Percentiles rank a stretch among this genome's conserved stretches.
Evolutionary conservation across 805 yeast genomes (phyloP).

Genomic region (Metschnikowia arizonensis): DNA sequence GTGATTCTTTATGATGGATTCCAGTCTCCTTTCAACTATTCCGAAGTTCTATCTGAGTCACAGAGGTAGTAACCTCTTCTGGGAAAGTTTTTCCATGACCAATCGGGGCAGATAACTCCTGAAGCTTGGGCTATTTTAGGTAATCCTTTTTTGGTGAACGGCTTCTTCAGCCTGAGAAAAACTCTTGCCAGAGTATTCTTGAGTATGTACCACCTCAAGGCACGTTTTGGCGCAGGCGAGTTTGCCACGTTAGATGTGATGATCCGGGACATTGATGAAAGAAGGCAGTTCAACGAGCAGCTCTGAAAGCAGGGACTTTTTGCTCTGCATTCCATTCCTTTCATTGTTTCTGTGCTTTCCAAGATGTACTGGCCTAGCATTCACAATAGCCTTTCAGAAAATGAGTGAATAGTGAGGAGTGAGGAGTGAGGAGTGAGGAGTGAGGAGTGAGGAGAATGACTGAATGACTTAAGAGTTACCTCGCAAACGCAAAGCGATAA

Average conservation of each 20-base stretch:
- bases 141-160: conserved; percentile 59
- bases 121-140: too few relatives aligned
- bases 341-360: conserved; percentile 51
- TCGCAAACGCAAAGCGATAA: too few relatives aligned
- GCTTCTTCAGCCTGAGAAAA: conserved; percentile 44
- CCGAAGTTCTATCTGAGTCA: too few relatives aligned
- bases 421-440: too few relatives aligned
- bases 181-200: conserved; percentile 37
- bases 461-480: too few relatives aligned
- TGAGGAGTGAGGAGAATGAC: too few relatives aligned
- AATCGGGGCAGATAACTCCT: too few relatives aligned
- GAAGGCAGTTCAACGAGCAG: conserved; percentile 42
- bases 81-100: too few relatives aligned
- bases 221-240: conserved; percentile 62
- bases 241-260: conserved; percentile 75
- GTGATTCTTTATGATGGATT: too few relatives aligned
- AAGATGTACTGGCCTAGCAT: conserved; percentile 76
- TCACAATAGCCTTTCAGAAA: conserved; percentile 24
- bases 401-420: too few relatives aligned
- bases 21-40: too few relatives aligned
- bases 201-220: conserved; percentile 50
- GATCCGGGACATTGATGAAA: conserved; percentile 66
- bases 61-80: too few relatives aligned
- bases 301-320: conserved; percentile 24
- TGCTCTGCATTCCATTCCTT: not conserved